Percentiles rank a stretch among this genome's conserved stretches.
Evolutionary conservation across 1,284 basidiomycete species (phyloP).

Genomic region (Ceratobasidium sp.): DNA sequence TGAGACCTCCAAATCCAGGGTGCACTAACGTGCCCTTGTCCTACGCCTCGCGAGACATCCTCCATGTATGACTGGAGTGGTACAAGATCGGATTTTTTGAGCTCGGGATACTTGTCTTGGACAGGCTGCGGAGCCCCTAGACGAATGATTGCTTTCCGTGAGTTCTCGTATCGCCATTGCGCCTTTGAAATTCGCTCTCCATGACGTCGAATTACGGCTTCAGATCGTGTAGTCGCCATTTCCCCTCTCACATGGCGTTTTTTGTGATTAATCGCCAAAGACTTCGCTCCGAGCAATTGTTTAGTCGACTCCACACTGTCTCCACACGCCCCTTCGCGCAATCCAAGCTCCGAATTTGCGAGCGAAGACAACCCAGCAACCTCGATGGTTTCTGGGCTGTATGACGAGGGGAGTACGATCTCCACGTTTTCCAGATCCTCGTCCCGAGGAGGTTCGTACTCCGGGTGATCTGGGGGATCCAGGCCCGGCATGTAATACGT

Average conservation of each 20-base stretch:
- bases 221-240: not conserved
- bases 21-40: not conserved
- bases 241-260: not conserved
- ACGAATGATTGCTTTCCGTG: not conserved
- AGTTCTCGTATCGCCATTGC: constrained; percentile 11
- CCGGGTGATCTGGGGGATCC: not conserved
- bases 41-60: not conserved
- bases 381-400: not conserved
- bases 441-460: not conserved
- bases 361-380: not conserved
- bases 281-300: not conserved
- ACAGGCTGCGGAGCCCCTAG: not conserved
- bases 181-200: not conserved
- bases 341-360: not conserved
- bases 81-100: not conserved
- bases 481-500: not conserved
- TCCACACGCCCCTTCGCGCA: not conserved
- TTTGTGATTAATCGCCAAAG: not conserved
- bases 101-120: not conserved
- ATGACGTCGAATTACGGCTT: not conserved
- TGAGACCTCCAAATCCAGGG: constrained; percentile 22
- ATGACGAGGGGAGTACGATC: not conserved
- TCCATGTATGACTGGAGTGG: not conserved
- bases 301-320: constrained; percentile 1
- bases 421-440: not conserved